Conservation (phyloP, 768 basidiomycete species). For the Phaffia australis region DNA sequence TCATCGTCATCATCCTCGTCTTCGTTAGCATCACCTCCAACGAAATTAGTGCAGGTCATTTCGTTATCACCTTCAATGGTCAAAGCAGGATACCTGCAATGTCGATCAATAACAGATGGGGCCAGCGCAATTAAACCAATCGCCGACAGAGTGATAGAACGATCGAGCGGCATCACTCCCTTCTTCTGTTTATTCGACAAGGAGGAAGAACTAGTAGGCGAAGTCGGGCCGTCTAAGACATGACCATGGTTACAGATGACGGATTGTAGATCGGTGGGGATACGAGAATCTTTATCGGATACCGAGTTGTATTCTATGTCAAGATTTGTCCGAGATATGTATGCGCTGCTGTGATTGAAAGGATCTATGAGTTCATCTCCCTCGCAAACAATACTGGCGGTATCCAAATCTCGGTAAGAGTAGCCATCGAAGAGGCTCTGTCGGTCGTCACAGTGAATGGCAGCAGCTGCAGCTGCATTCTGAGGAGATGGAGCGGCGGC, state of each 20-base stretch:
- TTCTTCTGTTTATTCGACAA: not conserved
- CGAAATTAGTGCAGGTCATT: not conserved
- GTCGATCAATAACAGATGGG: not conserved
- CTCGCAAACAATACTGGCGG: constrained; percentile 51
- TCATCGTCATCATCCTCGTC: constrained; percentile 47
- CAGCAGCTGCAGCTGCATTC: constrained; percentile 44
- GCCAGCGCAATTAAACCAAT: constrained; percentile 73
- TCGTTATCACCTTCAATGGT: not conserved
- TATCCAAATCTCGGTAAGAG: constrained; percentile 74
- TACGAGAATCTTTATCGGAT: not conserved
- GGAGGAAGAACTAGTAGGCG: not conserved
- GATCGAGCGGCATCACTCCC: not conserved
- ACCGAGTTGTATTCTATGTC: constrained; percentile 37
- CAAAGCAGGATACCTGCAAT: not conserved
- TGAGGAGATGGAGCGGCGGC: constrained; percentile 44
- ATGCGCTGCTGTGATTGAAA: constrained; percentile 5
- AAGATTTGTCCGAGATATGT: constrained; percentile 5
- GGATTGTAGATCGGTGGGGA: not conserved
- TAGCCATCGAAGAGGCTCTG: constrained; percentile 87
- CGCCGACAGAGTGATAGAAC: constrained; percentile 41
- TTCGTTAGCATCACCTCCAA: constrained; percentile 31
- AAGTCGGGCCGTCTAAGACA: not conserved
- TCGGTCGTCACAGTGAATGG: constrained; percentile 42
- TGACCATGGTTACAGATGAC: not conserved
- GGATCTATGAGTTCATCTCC: constrained; percentile 43